phyloP scores from a whole-genome alignment of 768 basidiomycete species.

The Pisolithus tinctorius region DNA sequence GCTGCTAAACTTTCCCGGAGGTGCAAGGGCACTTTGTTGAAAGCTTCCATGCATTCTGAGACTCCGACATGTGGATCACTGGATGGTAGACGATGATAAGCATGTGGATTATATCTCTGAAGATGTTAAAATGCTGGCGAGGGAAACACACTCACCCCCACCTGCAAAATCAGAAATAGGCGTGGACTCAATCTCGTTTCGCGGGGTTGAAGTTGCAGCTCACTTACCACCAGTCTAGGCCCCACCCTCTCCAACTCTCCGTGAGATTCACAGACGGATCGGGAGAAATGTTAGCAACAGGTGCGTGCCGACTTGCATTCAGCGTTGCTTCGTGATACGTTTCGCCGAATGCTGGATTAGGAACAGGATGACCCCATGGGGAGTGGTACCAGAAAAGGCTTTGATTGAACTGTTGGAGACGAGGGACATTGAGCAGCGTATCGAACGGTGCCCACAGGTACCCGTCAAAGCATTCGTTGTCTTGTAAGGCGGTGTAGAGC shows the following conservation, averaged over 20 bases:
- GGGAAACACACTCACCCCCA: constrained; percentile 31
- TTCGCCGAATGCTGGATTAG: constrained; percentile 29
- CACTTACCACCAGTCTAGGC: constrained; percentile 36
- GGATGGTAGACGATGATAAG: neutral
- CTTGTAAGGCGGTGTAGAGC: constrained; percentile 41
- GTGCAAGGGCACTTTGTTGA: constrained; percentile 24
- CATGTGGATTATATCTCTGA: neutral
- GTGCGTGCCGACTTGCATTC: constrained; percentile 27
- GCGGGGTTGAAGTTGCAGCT: constrained; percentile 4
- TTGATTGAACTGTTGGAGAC: constrained; percentile 40
- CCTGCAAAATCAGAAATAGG: constrained; percentile 19
- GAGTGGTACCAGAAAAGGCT: constrained; percentile 45
- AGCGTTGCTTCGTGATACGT: constrained; percentile 3
- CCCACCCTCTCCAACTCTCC: constrained; percentile 36
- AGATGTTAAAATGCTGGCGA: neutral
- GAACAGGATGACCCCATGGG: constrained; percentile 37
- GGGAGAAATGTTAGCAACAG: constrained; percentile 37
- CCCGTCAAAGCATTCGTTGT: constrained; percentile 40
- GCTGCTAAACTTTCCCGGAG: constrained; percentile 34
- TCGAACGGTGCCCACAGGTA: constrained; percentile 51
- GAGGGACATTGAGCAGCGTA: constrained; percentile 43
- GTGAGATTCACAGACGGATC: constrained; percentile 31
- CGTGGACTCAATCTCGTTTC: constrained; percentile 5
- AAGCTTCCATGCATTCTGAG: constrained; percentile 38
- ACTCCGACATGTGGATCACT: constrained; percentile 41